Base-by-base conservation (phyloP, 2,329 filamentous ascomycete species). In the Aphanoascus verrucosus region DNA sequence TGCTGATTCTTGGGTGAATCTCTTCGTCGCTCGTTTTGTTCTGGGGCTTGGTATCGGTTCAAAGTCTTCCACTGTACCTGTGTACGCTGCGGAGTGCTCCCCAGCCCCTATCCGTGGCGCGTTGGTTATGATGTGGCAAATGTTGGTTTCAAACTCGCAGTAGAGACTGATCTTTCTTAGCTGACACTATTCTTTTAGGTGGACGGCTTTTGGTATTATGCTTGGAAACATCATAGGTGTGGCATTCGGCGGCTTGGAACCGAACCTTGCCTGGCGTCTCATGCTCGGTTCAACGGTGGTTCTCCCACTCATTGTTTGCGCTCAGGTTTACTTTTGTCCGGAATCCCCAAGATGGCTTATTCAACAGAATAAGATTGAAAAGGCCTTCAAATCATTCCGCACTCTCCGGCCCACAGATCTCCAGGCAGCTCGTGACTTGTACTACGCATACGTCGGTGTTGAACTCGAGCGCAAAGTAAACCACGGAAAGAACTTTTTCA, bases 271-370 rank as follows among this genome's bases (percentile, higher is more conserved):
- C 58, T 86, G 84, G 83, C 77, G 83, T 31, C 70, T 86, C 32
- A 85, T 85, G 80, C 76, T 87, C 62, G 81, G 77, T 2, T 84
- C 81, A 6, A 83, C 83, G 6, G 77, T 84, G 58, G 73, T 84
- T 1, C 78, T 80, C 2, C 77, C 79, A 15, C 65, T 84, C 5
- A 60, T 82, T 41, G 79, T 82, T 54, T 78, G 76, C 61, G 65
- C 61, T 7, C 72, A 82, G 17, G 82, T 87, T 59, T 88, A 79
- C 65, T 72, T 84, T 52, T 88, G 84, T 62, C 80, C 81, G 0
- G 75, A 77, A 55, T 73, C 69, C 2, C 74, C 73, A 34, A 64
- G 75, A 58, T 77, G 74, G 74, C 66, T 75, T 19, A 78, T 79
- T 60, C 70, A 75, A 60, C 70, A 77, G 44, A 63, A 68, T 40